Evolutionary conservation across 164 flowering plant species (phyloP), one percentile per base, ranked within the genome.

Genomic region (Umbellularia californica): DNA sequence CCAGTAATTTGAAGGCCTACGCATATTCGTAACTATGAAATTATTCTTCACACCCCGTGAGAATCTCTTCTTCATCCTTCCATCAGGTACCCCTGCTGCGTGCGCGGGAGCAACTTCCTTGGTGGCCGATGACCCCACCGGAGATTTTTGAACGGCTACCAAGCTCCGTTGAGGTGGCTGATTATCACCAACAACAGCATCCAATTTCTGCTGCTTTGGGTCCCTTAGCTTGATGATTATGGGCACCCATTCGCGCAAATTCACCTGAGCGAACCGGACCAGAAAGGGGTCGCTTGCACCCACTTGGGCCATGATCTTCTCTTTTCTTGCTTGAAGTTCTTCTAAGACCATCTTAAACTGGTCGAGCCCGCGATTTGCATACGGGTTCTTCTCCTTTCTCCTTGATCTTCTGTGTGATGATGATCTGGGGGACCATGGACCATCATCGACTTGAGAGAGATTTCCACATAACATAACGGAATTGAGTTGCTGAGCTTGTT

Each of bases 301-400:
- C 50, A 68, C 14, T 15, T 66, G 72, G 13, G 55, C 63, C 35
- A 30, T 6, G 67, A 75, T 75, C 72, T 62, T 75, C 65, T 68
- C 71, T 41, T 52, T 30, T 58, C 66, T 68, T 12, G 72, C 72
- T 17, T 75, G 33, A 1, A 75, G 72, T n/a, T 75, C 77, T 28
- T 24, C 77, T 15, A 58, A 20, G n/a, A 75, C 67, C 27, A 24
- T 35, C 52, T 72, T 23, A 23, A 75, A 75, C 52, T 69, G 55
- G 72, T 75, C 77, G 20, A 75, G 72, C 65, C 77, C 77, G 33
- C 72, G 70, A n/a, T 33, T 14, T 2, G 77, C 30, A 30, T 66
- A 75, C 22, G 77, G 77, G 52, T 75, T 75, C n/a, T 52, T 30
- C 50, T 20, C 65, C 25, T 60, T 71, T 24, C 47, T 58, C 50